Evolutionary conservation across 768 basidiomycete species (phyloP), one percentile per base, ranked within the genome.

Genomic region (Suillus alpinus): DNA sequence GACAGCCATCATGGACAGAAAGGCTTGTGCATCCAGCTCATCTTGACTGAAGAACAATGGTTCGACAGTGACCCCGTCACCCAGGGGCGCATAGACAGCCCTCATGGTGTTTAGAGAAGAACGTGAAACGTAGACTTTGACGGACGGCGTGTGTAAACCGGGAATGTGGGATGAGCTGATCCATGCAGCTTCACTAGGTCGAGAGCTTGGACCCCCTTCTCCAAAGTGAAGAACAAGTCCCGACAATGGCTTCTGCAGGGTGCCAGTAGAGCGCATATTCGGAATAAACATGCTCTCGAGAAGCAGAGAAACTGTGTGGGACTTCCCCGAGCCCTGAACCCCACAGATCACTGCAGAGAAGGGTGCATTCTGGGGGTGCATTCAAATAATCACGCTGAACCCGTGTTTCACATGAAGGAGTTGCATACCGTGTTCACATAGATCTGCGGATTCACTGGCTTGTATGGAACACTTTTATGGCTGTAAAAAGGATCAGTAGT

Each of bases 341-440:
- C 89, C 89, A 57, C 89, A 91, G 3, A 91, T 81, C n/a, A 91
- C 67, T 0, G 88, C 86, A 0, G 89, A 90, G 66, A 89, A 87
- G 0, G 89, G 89, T 0, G 89, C 79, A 67, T 89, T 91, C 89
- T 89, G 61, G 16, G 10, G 44, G 39, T n/a, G n/a, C n/a, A n/a
- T n/a, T n/a, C n/a, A 32, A 47, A 6, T 40, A 10, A 60, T 36
- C 39, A 39, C 61, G 43, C 18, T 59, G 18, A 37, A 59, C 20
- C 14, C 51, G 34, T n/a, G 34, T 14, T 26, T 50, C 34, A 31
- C 18, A 43, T 9, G 31, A 31, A 26, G 16, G 58, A 51, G 32
- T 16, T 41, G 55, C 76, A 68, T 65, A 87, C 88, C 0, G 87
- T 89, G 66, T 91, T 91, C 10, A 90, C 67, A 65, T 91, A 91